phyloP scores from a whole-genome alignment of 2,329 filamentous ascomycete genomes.

The Pestalotiopsis sp. region DNA sequence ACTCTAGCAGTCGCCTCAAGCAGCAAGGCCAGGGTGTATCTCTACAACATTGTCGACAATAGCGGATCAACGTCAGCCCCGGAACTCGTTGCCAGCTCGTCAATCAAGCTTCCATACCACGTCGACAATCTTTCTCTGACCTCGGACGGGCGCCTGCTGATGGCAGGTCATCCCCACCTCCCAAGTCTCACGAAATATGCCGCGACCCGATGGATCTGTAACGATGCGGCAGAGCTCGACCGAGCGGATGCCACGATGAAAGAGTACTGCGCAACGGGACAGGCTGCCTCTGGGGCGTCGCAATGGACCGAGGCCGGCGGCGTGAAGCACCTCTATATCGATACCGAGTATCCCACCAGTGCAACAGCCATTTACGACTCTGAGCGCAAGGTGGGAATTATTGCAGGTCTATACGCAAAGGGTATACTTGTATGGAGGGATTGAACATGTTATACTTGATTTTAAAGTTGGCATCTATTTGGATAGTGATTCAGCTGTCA shows the following conservation, averaged over 20 bases:
- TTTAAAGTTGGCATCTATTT: too few species aligned
- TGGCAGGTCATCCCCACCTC: constrained; percentile 40
- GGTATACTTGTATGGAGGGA: constrained; percentile 24
- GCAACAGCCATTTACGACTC: constrained; percentile 27
- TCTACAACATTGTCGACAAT: constrained; percentile 26
- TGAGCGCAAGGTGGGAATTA: constrained; percentile 28
- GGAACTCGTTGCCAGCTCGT: constrained; percentile 15
- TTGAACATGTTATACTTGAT: neutral
- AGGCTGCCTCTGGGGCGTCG: constrained; percentile 23
- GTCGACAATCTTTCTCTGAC: constrained; percentile 40
- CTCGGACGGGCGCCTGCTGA: constrained; percentile 31
- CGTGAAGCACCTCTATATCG: constrained; percentile 29
- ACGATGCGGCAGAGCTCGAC: constrained; percentile 23
- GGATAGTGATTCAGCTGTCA: too few species aligned
- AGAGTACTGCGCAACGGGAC: constrained; percentile 18
- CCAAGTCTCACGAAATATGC: constrained; percentile 32
- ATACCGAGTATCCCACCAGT: constrained; percentile 31
- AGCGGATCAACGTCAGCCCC: constrained; percentile 6
- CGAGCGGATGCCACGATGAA: constrained; percentile 20
- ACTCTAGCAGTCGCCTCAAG: constrained; percentile 39
- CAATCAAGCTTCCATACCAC: constrained; percentile 33
- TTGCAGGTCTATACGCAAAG: constrained; percentile 34
- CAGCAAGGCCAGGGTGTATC: constrained; percentile 24
- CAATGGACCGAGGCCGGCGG: constrained; percentile 33
- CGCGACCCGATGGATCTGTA: constrained; percentile 34